These are phyloP conservation scores for Ceratobasidium sp. DNA, from an alignment of 1,284 basidiomycete species.

Conservation along the genomic window DNA sequence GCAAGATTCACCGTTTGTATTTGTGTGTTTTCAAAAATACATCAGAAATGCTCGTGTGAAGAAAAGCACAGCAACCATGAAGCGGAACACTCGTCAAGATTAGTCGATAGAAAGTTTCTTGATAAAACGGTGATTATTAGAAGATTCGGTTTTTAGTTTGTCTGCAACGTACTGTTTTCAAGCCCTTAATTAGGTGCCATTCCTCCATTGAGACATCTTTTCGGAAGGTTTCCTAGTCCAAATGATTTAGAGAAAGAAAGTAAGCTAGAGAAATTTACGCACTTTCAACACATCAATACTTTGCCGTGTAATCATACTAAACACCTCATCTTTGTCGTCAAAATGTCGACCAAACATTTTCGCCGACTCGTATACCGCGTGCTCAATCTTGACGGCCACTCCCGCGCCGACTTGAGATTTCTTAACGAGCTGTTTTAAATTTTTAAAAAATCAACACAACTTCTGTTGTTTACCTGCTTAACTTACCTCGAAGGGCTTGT, in stretches of 20 bases:
- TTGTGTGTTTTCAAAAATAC: no score
- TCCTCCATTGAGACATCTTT: slow-evolving; percentile 92
- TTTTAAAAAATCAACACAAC: no score
- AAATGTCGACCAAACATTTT: slow-evolving; percentile 97
- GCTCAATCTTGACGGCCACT: slow-evolving; percentile 99
- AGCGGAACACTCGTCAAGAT: not conserved
- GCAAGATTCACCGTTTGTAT: no score
- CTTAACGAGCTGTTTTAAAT: slow-evolving; percentile 78
- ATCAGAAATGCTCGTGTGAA: no score
- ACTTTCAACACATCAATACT: slow-evolving; percentile 97
- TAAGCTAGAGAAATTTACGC: slow-evolving; percentile 47
- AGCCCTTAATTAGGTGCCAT: slow-evolving; percentile 92
- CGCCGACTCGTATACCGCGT: slow-evolving; percentile 94
- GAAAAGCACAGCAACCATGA: no score
- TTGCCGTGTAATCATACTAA: slow-evolving; percentile 90
- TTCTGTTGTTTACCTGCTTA: not conserved
- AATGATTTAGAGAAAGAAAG: slow-evolving; percentile 40
- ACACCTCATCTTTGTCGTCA: slow-evolving; percentile 94
- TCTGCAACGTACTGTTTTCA: slow-evolving; percentile 80
- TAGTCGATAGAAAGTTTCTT: slow-evolving; percentile 44
- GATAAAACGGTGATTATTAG: not conserved
- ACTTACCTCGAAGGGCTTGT: slow-evolving; percentile 81
- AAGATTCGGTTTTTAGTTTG: not conserved
- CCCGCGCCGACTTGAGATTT: slow-evolving; percentile 94
- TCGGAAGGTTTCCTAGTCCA: slow-evolving; percentile 85